These are phyloP conservation scores for Colletotrichum scovillei DNA, from an alignment of 2,329 filamentous ascomycete genomes.

Conservation along the genomic window DNA sequence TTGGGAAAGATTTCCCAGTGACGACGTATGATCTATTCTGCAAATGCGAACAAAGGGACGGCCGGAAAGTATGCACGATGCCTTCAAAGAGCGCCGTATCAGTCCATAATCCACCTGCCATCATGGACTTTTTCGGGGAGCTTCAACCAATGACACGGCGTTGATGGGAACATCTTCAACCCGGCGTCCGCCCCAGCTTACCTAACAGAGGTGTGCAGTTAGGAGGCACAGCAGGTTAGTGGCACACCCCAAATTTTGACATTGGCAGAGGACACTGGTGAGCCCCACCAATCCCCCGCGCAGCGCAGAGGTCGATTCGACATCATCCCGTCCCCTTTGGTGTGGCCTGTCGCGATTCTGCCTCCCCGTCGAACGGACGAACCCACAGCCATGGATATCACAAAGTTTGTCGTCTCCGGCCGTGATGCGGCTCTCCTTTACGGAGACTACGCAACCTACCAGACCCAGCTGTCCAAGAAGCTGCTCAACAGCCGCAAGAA, in stretches of 20 bases:
- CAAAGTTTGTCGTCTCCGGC: slow-evolving; percentile 81
- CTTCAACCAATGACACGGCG: slow-evolving; percentile 16
- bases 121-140: slow-evolving; percentile 15
- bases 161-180: slow-evolving; percentile 11
- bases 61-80: not conserved
- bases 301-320: slow-evolving; percentile 27
- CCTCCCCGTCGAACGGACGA: not conserved
- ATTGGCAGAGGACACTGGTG: slow-evolving; percentile 18
- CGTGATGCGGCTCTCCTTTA: slow-evolving; percentile 87
- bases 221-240: not conserved
- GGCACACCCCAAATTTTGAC: slow-evolving; percentile 24
- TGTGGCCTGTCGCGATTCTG: slow-evolving; percentile 5
- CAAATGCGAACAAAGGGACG: not conserved
- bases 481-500: slow-evolving; percentile 87
- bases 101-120: slow-evolving; percentile 11
- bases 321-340: slow-evolving; percentile 1
- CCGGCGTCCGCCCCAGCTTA: not conserved
- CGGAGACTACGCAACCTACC: slow-evolving; percentile 90
- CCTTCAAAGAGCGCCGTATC: not conserved
- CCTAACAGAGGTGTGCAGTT: not conserved
- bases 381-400: slow-evolving; percentile 81
- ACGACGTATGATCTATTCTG: not conserved
- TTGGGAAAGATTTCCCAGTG: no score
- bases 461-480: slow-evolving; percentile 81
- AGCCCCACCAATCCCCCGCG: slow-evolving; percentile 31